A percentile compares a stretch with the other conserved stretches of the same genome.
phyloP scores from a whole-genome alignment of 441 rosid species.

The Sinapis alba region DNA sequence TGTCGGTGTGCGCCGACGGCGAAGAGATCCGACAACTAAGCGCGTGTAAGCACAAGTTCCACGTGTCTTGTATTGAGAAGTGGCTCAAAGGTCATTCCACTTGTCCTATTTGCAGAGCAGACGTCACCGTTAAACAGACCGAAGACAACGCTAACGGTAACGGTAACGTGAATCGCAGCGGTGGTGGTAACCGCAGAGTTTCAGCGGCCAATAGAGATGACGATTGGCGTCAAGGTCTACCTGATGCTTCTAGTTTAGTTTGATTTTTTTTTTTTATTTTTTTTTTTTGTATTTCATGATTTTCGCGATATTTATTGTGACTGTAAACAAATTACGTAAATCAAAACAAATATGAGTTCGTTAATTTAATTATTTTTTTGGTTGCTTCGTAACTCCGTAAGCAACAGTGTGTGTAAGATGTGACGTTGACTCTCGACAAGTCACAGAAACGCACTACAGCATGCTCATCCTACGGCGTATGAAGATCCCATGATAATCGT shows the following conservation, averaged over 20 bases:
- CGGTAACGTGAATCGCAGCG: constrained; percentile 30
- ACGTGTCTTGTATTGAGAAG: constrained; percentile 59
- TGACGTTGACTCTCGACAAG: constrained; percentile 37
- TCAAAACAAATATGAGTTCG: not conserved
- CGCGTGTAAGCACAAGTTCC: constrained; percentile 76
- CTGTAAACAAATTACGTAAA: constrained; percentile 21
- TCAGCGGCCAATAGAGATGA: constrained; percentile 40
- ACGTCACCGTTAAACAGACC: constrained; percentile 44
- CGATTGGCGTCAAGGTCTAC: constrained; percentile 76
- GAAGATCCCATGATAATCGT: not conserved
- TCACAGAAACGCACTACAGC: constrained; percentile 3
- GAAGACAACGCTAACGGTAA: constrained; percentile 13
- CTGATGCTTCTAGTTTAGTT: constrained; percentile 73
- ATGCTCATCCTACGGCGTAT: constrained; percentile 20
- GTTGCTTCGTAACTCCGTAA: constrained; percentile 33
- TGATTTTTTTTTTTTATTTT: constrained; percentile 31
- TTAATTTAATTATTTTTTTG: constrained; percentile 11
- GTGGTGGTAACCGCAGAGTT: constrained; percentile 24
- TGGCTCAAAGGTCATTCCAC: constrained; percentile 65
- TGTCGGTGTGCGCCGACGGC: constrained; percentile 59
- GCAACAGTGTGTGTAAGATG: constrained; percentile 16
- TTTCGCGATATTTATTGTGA: constrained; percentile 2
- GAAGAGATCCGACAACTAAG: constrained; percentile 60
- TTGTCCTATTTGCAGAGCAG: constrained; percentile 83
- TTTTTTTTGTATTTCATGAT: not conserved